Evolutionary conservation across 1,139 yeast species (phyloP).

Genomic region (Sugiyamaella japonica): DNA sequence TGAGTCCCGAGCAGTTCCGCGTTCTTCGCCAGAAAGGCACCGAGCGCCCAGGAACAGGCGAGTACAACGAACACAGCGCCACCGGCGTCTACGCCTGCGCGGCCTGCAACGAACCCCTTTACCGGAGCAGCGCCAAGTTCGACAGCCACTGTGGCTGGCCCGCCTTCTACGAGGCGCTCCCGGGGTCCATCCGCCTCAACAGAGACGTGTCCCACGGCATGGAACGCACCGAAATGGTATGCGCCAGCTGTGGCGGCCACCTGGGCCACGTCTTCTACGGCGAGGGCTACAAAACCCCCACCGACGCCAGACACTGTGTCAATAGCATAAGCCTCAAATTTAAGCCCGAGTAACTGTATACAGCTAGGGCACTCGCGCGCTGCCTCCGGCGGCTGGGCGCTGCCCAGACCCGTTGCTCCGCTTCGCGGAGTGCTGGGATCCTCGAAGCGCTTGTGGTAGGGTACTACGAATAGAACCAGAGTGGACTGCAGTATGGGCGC

Average conservation of each 20-base stretch:
- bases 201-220: constrained; percentile 69
- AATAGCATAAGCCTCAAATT: constrained; percentile 81
- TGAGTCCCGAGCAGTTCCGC: constrained; percentile 74
- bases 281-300: constrained; percentile 89
- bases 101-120: constrained; percentile 78
- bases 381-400: constrained; percentile 4
- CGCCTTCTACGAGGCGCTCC: constrained; percentile 85
- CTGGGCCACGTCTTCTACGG: constrained; percentile 92
- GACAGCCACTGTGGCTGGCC: constrained; percentile 98
- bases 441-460: no score
- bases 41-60: constrained; percentile 79
- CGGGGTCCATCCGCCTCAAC: constrained; percentile 66
- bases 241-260: constrained; percentile 89
- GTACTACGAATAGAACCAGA: no score
- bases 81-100: constrained; percentile 78
- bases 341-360: constrained; percentile 34
- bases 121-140: constrained; percentile 77
- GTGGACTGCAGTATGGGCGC: no score
- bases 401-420: not conserved
- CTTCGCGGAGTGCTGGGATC: not conserved
- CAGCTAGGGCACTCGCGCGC: not conserved
- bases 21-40: constrained; percentile 81
- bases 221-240: constrained; percentile 84
- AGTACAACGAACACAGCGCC: constrained; percentile 54
- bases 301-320: constrained; percentile 93